These are phyloP conservation scores for Fusarium sacchari DNA, from an alignment of 2,329 filamentous ascomycete genomes.

Conservation along the genomic window DNA sequence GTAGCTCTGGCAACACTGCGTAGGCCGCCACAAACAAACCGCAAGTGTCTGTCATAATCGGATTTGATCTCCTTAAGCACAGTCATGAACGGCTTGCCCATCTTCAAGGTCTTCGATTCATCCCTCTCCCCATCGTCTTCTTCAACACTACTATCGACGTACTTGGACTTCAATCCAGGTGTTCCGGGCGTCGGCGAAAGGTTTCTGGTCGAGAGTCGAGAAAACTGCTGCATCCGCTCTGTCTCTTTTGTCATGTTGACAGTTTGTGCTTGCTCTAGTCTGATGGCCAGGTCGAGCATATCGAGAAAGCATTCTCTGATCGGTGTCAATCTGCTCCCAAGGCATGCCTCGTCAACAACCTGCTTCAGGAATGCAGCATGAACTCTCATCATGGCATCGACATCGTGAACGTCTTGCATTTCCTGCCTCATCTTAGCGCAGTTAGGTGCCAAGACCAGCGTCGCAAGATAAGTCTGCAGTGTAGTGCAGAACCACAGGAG, in stretches of 20 bases:
- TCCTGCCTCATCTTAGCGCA: conserved; percentile 64
- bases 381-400: conserved; percentile 81
- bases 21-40: conserved; percentile 78
- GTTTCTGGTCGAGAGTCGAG: conserved; percentile 37
- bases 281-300: conserved; percentile 78
- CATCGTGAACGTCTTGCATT: conserved; percentile 71
- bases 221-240: conserved; percentile 48
- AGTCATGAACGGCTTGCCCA: conserved; percentile 58
- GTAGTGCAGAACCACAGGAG: conserved; percentile 82
- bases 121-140: conserved; percentile 44
- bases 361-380: conserved; percentile 72
- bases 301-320: conserved; percentile 79
- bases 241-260: conserved; percentile 50
- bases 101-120: neutral
- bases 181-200: conserved; percentile 30
- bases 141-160: conserved; percentile 39
- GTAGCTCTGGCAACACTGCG: conserved; percentile 79
- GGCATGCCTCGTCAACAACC: conserved; percentile 74
- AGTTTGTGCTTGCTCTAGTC: conserved; percentile 70
- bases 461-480: conserved; percentile 79
- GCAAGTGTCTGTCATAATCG: conserved; percentile 72
- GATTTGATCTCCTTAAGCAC: conserved; percentile 66
- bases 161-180: conserved; percentile 36
- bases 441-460: conserved; percentile 73
- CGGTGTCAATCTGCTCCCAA: conserved; percentile 73